Conservation (phyloP, 2,329 filamentous ascomycete genomes). For the Gaeumannomyces sp. region DNA sequence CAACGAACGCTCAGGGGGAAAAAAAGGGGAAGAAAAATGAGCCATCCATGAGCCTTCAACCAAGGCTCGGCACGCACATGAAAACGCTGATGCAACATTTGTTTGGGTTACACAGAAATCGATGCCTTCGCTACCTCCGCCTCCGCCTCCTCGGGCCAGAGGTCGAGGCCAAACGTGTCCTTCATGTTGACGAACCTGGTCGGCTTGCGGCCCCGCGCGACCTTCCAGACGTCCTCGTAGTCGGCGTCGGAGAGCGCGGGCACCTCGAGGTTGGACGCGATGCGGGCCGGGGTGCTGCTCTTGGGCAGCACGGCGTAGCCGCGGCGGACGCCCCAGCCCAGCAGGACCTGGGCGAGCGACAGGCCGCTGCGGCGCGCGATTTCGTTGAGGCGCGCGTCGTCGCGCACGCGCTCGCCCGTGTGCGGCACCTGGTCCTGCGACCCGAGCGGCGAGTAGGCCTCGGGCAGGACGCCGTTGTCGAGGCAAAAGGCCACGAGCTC, state of each 20-base stretch:
- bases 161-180: conserved; percentile 69
- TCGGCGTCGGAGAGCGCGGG: conserved; percentile 27
- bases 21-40: too few relatives aligned
- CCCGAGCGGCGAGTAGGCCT: conserved; percentile 48
- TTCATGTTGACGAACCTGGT: conserved; percentile 77
- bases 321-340: conserved; percentile 59
- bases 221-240: conserved; percentile 56
- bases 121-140: background rate
- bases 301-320: conserved; percentile 65
- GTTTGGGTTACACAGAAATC: too few relatives aligned
- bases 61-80: background rate
- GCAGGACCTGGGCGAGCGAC: conserved; percentile 54
- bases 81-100: background rate
- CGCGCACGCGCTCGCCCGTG: conserved; percentile 44
- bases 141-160: conserved; percentile 54
- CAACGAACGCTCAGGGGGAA: too few relatives aligned
- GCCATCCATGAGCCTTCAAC: background rate
- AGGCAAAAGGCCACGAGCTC: conserved; percentile 48
- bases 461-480: conserved; percentile 42
- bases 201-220: conserved; percentile 56
- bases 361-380: conserved; percentile 52
- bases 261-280: conserved; percentile 55
- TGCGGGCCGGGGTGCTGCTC: conserved; percentile 60
- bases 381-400: conserved; percentile 49
- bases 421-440: conserved; percentile 36